Conservation (phyloP, 1,284 basidiomycete genomes). For the Chondrostereum purpureum region DNA sequence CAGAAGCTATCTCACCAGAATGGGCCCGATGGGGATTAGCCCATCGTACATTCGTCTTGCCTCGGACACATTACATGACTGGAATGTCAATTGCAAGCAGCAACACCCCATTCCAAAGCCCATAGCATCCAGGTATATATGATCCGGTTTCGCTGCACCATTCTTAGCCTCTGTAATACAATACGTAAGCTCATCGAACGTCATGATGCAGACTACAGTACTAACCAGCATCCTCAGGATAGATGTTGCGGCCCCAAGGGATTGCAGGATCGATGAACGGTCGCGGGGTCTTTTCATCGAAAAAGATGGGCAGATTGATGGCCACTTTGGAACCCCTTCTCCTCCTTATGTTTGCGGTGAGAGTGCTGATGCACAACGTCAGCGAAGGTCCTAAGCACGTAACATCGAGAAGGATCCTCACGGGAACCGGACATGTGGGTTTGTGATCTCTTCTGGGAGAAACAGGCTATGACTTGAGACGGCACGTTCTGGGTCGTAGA, state of each 20-base stretch:
- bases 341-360: slow-evolving; percentile 92
- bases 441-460: slow-evolving; percentile 93
- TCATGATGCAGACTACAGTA: slow-evolving; percentile 3
- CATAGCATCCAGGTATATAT: slow-evolving; percentile 99
- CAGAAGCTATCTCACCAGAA: slow-evolving; percentile 59
- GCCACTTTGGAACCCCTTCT: slow-evolving; percentile 91
- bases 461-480: slow-evolving; percentile 88
- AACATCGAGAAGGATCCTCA: slow-evolving; percentile 36
- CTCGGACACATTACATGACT: slow-evolving; percentile 89
- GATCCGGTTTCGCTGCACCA: slow-evolving; percentile 81
- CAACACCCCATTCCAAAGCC: slow-evolving; percentile 99
- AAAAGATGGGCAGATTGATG: slow-evolving; percentile 92
- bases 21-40: slow-evolving; percentile 88
- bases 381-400: slow-evolving; percentile 12
- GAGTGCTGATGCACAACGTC: slow-evolving; percentile 50
- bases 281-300: slow-evolving; percentile 80
- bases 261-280: slow-evolving; percentile 91
- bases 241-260: slow-evolving; percentile 76
- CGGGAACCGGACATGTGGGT: slow-evolving; percentile 97
- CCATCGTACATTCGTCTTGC: slow-evolving; percentile 93
- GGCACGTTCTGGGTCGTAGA: slow-evolving; percentile 68
- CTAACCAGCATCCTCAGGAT: slow-evolving; percentile 74
- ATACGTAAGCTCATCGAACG: too few relatives aligned
- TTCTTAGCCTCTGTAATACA: slow-evolving; percentile 86
- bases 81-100: slow-evolving; percentile 97